phyloP scores from a whole-genome alignment of 441 rosid species.

The Gossypium gossypioides region DNA sequence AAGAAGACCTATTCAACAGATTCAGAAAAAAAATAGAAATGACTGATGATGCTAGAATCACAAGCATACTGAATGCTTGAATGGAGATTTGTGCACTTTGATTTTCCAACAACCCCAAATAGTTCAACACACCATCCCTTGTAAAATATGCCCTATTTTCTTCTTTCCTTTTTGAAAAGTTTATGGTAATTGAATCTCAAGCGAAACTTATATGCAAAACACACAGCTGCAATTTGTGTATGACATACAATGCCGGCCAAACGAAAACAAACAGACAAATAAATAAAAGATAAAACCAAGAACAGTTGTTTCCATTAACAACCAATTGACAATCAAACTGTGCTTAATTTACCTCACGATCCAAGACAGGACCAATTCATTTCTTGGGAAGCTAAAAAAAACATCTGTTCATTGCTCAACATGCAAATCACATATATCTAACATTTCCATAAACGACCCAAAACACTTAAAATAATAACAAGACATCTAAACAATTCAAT shows the following conservation, averaged over 20 bases:
- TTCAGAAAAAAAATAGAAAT: not conserved
- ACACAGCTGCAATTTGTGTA: not conserved
- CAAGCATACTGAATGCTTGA: not conserved
- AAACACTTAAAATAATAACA: not conserved
- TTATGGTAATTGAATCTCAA: not conserved
- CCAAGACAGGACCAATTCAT: conserved; percentile 1
- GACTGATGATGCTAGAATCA: not conserved
- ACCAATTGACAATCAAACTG: not conserved
- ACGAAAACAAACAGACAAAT: not conserved
- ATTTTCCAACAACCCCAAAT: not conserved
- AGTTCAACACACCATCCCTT: not conserved
- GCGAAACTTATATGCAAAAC: not conserved
- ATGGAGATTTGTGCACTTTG: not conserved
- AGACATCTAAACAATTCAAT: not conserved
- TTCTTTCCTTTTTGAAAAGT: not conserved
- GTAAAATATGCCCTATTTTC: not conserved
- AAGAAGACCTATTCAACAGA: not conserved
- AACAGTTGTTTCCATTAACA: not conserved
- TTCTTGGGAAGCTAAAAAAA: not conserved
- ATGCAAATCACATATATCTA: not conserved
- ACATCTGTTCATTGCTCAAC: not conserved
- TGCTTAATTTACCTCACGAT: not conserved
- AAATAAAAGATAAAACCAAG: not conserved
- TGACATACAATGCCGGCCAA: not conserved
- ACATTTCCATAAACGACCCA: not conserved